Evolutionary conservation across 352 stramenopile genomes (phyloP).

Genomic region (Blastocystis sp.): DNA sequence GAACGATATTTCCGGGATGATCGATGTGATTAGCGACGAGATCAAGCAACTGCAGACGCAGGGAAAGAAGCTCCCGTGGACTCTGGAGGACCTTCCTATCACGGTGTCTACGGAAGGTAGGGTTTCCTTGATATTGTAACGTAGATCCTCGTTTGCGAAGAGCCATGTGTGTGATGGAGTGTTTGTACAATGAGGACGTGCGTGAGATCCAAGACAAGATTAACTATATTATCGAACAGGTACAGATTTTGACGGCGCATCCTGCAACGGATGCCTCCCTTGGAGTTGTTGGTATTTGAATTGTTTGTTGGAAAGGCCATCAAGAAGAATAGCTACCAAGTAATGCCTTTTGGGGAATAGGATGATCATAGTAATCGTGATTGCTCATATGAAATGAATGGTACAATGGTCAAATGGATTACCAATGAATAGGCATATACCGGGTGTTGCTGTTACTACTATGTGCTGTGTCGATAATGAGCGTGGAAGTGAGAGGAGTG

Average conservation of each 20-base stretch:
- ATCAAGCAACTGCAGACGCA: neutral
- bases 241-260: constrained; percentile 12
- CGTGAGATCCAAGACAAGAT: constrained; percentile 50
- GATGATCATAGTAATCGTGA: too few species aligned
- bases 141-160: neutral
- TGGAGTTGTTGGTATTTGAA: constrained; percentile 11
- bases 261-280: neutral
- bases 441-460: too few species aligned
- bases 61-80: neutral
- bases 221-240: constrained; percentile 45
- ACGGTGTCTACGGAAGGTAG: neutral
- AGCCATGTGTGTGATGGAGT: constrained; percentile 44
- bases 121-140: neutral
- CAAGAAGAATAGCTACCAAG: too few species aligned
- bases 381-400: too few species aligned
- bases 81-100: constrained; percentile 17
- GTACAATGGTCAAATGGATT: too few species aligned
- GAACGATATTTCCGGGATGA: constrained; percentile 6
- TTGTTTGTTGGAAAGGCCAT: too few species aligned
- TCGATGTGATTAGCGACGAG: constrained; percentile 19
- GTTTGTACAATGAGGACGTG: constrained; percentile 48
- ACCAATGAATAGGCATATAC: too few species aligned
- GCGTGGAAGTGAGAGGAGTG: too few species aligned
- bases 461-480: too few species aligned
- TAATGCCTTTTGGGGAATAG: too few species aligned